Evolutionary conservation across 176 grass and related monocot genomes (phyloP).

Genomic region (Calamus simplicifolius): DNA sequence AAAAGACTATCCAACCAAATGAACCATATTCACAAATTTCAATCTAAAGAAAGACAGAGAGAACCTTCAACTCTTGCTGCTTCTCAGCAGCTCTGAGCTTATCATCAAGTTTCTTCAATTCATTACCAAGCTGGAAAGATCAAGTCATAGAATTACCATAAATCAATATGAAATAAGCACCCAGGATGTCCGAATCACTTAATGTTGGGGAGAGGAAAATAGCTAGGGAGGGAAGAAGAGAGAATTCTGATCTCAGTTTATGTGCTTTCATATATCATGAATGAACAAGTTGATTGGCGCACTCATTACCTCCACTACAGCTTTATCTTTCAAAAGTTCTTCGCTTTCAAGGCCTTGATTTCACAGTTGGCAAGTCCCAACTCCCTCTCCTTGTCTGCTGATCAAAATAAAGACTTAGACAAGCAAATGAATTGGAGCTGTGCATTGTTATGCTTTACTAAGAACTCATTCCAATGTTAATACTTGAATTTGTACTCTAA

Average conservation of each 20-base stretch:
- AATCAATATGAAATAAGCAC: too few relatives aligned
- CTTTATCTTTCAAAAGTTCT: conserved; percentile 74
- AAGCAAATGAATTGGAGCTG: too few relatives aligned
- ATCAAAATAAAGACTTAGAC: neutral
- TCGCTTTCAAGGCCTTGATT: conserved; percentile 67
- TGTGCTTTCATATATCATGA: neutral
- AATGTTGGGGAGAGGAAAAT: too few relatives aligned
- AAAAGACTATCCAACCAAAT: too few relatives aligned
- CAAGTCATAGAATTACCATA: neutral
- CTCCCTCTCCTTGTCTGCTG: conserved; percentile 81
- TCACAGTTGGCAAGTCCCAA: conserved; percentile 52
- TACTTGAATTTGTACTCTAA: too few relatives aligned
- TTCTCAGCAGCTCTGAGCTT: conserved; percentile 54
- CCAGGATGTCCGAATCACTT: too few relatives aligned
- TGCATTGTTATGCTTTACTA: too few relatives aligned
- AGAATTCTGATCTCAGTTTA: too few relatives aligned
- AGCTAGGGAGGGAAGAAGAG: too few relatives aligned
- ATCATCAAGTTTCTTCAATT: conserved; percentile 72
- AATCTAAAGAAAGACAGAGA: neutral
- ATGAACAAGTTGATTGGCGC: neutral
- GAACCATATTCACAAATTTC: too few relatives aligned
- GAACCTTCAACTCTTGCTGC: conserved; percentile 73
- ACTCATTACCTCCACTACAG: conserved; percentile 62
- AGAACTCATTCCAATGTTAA: too few relatives aligned
- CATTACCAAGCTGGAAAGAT: conserved; percentile 67